Conservation (phyloP, 768 basidiomycete genomes). For the Russula griseocarnosa region DNA sequence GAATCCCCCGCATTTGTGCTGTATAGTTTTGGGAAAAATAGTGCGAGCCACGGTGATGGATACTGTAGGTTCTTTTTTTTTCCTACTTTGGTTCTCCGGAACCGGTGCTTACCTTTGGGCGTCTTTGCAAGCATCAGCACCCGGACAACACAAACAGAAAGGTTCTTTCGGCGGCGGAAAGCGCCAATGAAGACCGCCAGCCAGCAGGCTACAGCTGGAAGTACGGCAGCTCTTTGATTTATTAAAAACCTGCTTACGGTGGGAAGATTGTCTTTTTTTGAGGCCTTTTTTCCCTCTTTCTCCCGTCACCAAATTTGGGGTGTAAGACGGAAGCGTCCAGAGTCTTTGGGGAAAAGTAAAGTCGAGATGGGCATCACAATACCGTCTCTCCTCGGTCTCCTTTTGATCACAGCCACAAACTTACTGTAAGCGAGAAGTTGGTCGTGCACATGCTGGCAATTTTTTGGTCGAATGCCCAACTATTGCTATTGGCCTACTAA, state of each 20-base stretch:
- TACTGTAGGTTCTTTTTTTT: neutral
- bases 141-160: neutral
- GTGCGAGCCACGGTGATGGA: neutral
- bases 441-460: neutral
- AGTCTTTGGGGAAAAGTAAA: constrained; percentile 1
- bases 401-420: constrained; percentile 8
- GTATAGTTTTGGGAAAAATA: neutral
- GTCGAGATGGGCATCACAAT: constrained; percentile 5
- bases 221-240: neutral
- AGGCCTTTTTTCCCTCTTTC: neutral
- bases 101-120: constrained; percentile 17
- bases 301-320: constrained; percentile 24
- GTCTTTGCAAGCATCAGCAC: neutral
- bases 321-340: neutral
- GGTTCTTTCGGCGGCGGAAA: neutral
- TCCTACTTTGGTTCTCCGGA: neutral
- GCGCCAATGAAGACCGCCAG: neutral
- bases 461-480: neutral
- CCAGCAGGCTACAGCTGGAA: neutral
- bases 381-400: constrained; percentile 1
- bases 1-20: neutral
- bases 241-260: constrained; percentile 18
- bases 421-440: neutral
- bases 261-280: constrained; percentile 8
- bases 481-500: neutral